Evolutionary conservation across 768 basidiomycete genomes (phyloP), one percentile per base, ranked within the genome.

Genomic region (Psilocybe subaeruginosa): DNA sequence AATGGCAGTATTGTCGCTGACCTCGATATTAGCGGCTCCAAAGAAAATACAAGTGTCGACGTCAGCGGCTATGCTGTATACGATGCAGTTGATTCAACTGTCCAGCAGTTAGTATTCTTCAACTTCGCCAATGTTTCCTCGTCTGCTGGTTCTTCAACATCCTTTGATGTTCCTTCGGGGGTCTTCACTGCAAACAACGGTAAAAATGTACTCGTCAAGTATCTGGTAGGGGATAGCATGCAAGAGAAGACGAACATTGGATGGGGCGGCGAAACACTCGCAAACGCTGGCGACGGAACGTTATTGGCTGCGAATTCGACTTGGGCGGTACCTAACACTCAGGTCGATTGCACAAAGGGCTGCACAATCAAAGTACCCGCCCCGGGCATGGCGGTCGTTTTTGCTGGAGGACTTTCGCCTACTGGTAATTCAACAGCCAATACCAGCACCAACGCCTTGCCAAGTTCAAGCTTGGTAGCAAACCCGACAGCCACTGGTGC

Each of bases 51-150:
- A 11, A 74, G 70, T 64, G 75, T 78, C 33, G 78, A 78, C 19
- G 76, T 76, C 41, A 80, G 82, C 62, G 77, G 82, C 33, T 90
- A 91, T 68, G 86, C 82, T 4, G 71, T 89, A 29, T 87, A 87
- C 74, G 85, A 89, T 62, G 76, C 83, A 37, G 71, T 69, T 11
- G 76, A 76, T 49, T 76, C 79, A 2, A 74, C 75, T 1, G 70
- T 83, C 27, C 70, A 75, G 35, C 74, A 77, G 53, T 68, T 84
- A 27, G 79, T 80, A 12, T 66, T 86, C 41, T 81, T 86, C 71
- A 85, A 86, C 64, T 85, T 74, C 64, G 79, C 76, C 66, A 78
- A 82, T 71, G 69, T 78, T 59, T 74, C 74, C 54, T 59, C 75
- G 54, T 77, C 78, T 68, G 65, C 65, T n/a, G 60, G 46, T 5